Evolutionary conservation across 192 early-diverging fungal species (phyloP), one percentile per base, ranked within the genome.

Genomic region (Backusella tuberculispora): DNA sequence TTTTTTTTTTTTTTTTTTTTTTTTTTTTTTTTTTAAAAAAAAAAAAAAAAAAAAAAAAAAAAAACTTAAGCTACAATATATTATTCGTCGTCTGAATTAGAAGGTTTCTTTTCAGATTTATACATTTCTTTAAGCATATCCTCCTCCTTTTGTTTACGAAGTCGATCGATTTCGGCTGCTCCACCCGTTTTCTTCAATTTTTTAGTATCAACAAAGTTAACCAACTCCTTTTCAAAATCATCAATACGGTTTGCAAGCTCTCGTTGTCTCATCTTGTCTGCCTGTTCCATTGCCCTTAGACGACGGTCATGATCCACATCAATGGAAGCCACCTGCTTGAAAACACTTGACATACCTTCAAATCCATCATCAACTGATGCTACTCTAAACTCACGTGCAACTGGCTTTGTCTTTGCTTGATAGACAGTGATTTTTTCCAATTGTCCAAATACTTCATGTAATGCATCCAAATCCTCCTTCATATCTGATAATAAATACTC

Each of bases 121-220:
- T 84, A 88, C 76, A 89, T 76, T 6, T 76, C 74, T 74, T 86
- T 86, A 43, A 94, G 76, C 37, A 89, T 80, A 74, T 92, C 88
- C 6, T 84, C 67, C 48, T 94, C 85, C 73, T 93, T 90, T 79
- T 92, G 87, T 24, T 89, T 85, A 7, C 92, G 84, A 73, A 87
- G 72, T 6, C 91, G 86, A 74, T 94, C 93, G 5, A 91, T 80
- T 67, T 93, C 92, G 66, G 90, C 78, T 0, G 91, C 91, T 10
- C 93, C 93, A 3, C 93, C 93, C 0, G 92, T 93, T 82, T 92
- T 92, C 48, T 90, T 88, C 64, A 94, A 63, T 69, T 90, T 90
- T 44, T 83, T 89, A 19, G 84, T 44, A 5, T 81, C 78, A 6
- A 94, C 93, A 84, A 93, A 94, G 0, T 81, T 78, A 0, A 85